Base-by-base conservation (phyloP, 169 alveolate species). In the Eimeria falciformis region DNA sequence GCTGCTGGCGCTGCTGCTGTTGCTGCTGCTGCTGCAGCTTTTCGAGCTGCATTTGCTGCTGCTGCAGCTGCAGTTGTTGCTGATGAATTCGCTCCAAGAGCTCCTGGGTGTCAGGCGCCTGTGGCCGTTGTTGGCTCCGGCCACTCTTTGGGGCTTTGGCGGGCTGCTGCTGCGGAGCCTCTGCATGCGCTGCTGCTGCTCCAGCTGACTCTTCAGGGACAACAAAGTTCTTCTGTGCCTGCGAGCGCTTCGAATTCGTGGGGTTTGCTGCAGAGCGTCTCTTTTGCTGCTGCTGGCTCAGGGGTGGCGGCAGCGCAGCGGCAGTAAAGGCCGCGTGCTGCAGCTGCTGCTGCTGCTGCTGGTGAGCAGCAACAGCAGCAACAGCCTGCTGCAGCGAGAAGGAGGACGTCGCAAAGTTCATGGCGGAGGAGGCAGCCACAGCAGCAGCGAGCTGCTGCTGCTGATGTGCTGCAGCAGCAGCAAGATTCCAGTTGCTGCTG, bases 21-120 rank as follows among this genome's bases (percentile, higher is more conserved):
- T 27, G 79, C 47, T 68, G 79, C 47, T 68, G 50, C 79, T 27
- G 79, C 45, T 25, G 79, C 79, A 25, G 79, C 21, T 68, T 47
- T 4, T 68, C 47, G 25, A 25, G 79, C 79, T 33, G 79, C 47
- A 68, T 21, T 68, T 68, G 79, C 21, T 33, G 79, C 47, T 68
- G 79, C 79, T 33, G 79, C 47, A 68, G 47, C 29, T 68, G 79
- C 21, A 68, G 79, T 37, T 68, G 79, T 45, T 68, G 79, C 79
- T 68, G 79, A 4, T 27, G 79, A 25, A 68, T 68, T 1, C 43
- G 29, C n/a, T 68, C 79, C 79, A 68, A 45, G 9, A 68, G 47
- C 47, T 25, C 29, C 25, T 68, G 79, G 7, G 79, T 68, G 50
- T 68, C 79, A 6, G 79, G 85, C 85, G 33, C 43, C 85, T 75